Percentiles rank a stretch among this genome's conserved stretches.
These are phyloP conservation scores for Laetiporus sulphureus DNA, from an alignment of 1,284 basidiomycete species.

Conservation along the genomic window DNA sequence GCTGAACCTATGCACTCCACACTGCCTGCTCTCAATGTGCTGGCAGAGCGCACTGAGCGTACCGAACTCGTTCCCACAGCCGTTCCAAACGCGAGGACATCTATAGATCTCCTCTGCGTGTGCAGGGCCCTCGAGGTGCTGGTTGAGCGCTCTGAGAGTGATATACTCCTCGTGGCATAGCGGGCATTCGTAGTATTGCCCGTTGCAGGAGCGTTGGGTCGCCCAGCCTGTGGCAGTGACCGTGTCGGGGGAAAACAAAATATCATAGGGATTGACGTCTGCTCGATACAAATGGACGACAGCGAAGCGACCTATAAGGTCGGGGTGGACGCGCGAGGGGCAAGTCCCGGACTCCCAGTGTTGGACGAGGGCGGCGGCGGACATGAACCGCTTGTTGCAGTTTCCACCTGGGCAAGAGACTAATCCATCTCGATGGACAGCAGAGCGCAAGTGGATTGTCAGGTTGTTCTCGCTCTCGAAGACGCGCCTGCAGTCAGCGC, in stretches of 20 bases:
- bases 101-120: conserved; percentile 19
- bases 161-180: conserved; percentile 20
- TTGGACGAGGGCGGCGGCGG: conserved; percentile 23
- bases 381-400: conserved; percentile 23
- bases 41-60: conserved; percentile 25
- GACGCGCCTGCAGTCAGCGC: conserved; percentile 32
- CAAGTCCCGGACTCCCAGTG: conserved; percentile 25
- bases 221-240: conserved; percentile 17
- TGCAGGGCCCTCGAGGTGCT: conserved; percentile 19
- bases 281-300: conserved; percentile 18
- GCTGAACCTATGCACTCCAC: conserved; percentile 21
- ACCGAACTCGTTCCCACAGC: conserved; percentile 20
- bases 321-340: conserved; percentile 11
- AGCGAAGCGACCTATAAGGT: conserved; percentile 21
- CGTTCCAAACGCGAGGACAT: conserved; percentile 14
- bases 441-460: conserved; percentile 13
- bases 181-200: conserved; percentile 31
- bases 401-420: conserved; percentile 15
- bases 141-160: conserved; percentile 13
- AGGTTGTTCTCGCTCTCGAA: conserved; percentile 28
- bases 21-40: conserved; percentile 26
- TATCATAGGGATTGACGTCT: conserved; percentile 22
- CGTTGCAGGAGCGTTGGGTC: conserved; percentile 31
- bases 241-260: background rate
- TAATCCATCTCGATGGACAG: conserved; percentile 13